phyloP scores from a whole-genome alignment of 768 basidiomycete genomes.

The Lyophyllum shimeji region DNA sequence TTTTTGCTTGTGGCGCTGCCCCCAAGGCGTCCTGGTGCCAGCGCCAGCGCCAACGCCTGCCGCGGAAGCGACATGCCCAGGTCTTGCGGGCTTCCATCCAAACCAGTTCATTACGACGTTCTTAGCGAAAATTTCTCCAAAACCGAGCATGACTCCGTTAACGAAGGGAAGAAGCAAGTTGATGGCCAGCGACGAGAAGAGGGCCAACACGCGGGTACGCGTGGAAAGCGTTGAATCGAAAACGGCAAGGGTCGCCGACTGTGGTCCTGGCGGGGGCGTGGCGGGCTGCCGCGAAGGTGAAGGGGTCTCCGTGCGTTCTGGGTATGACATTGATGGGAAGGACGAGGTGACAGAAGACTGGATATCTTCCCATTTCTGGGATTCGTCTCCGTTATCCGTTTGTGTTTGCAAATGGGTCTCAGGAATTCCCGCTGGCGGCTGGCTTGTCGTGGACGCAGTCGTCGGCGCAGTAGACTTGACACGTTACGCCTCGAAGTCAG shows the following conservation, averaged over 20 bases:
- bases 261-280: conserved; percentile 26
- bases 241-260: conserved; percentile 64
- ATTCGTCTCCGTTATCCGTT: conserved; percentile 39
- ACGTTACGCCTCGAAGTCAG: background rate
- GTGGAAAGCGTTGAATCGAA: conserved; percentile 68
- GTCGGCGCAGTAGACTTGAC: conserved; percentile 8
- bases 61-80: conserved; percentile 37
- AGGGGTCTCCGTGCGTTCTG: conserved; percentile 57
- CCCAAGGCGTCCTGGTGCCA: conserved; percentile 18
- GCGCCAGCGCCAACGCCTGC: conserved; percentile 32
- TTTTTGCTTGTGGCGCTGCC: conserved; percentile 21
- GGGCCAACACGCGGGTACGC: conserved; percentile 65
- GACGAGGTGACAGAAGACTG: conserved; percentile 60
- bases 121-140: conserved; percentile 91
- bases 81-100: conserved; percentile 41
- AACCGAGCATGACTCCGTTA: conserved; percentile 96
- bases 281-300: conserved; percentile 32
- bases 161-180: conserved; percentile 87
- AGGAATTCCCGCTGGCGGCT: conserved; percentile 16
- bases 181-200: conserved; percentile 75
- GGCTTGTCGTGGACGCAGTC: conserved; percentile 14
- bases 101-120: conserved; percentile 61
- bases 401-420: conserved; percentile 35
- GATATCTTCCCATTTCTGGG: conserved; percentile 76
- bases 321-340: conserved; percentile 79